These are phyloP conservation scores for Salix brachista DNA, from an alignment of 345 rosid genomes.

Conservation along the genomic window DNA sequence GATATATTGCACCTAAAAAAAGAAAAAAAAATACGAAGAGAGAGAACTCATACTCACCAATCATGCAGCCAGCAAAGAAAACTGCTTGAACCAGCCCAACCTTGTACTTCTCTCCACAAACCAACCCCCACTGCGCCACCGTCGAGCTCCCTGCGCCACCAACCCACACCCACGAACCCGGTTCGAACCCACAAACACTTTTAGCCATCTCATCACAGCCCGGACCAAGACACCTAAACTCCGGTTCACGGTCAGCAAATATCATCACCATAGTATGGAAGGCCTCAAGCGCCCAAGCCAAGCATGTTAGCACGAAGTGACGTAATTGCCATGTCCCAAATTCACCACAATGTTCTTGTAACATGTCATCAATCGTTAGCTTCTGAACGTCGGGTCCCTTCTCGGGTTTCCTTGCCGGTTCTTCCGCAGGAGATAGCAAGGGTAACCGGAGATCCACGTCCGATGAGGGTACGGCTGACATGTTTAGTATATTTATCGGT, in stretches of 20 bases:
- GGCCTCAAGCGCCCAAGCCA: constrained; percentile 92
- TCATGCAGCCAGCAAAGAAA: constrained; percentile 89
- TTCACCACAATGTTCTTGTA: constrained; percentile 74
- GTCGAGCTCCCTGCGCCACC: constrained; percentile 67
- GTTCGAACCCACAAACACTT: constrained; percentile 44
- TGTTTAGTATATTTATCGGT: background rate
- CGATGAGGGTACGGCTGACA: constrained; percentile 12
- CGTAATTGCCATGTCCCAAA: constrained; percentile 82
- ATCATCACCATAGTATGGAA: constrained; percentile 96
- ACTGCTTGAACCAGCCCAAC: constrained; percentile 82
- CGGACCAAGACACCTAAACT: constrained; percentile 36
- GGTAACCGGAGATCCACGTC: constrained; percentile 28
- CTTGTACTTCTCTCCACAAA: constrained; percentile 74
- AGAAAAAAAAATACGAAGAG: background rate
- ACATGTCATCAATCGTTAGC: constrained; percentile 72
- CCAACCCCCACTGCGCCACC: constrained; percentile 77
- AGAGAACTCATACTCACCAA: constrained; percentile 45
- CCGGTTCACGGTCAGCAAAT: constrained; percentile 78
- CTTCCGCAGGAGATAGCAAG: constrained; percentile 20
- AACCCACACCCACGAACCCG: constrained; percentile 73
- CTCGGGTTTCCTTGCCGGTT: constrained; percentile 9
- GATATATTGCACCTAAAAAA: background rate
- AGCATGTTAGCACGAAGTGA: constrained; percentile 74
- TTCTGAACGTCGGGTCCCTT: constrained; percentile 17
- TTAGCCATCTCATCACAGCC: constrained; percentile 40